Evolutionary conservation across 768 basidiomycete species (phyloP).

Genomic region (Agaricus blazei): DNA sequence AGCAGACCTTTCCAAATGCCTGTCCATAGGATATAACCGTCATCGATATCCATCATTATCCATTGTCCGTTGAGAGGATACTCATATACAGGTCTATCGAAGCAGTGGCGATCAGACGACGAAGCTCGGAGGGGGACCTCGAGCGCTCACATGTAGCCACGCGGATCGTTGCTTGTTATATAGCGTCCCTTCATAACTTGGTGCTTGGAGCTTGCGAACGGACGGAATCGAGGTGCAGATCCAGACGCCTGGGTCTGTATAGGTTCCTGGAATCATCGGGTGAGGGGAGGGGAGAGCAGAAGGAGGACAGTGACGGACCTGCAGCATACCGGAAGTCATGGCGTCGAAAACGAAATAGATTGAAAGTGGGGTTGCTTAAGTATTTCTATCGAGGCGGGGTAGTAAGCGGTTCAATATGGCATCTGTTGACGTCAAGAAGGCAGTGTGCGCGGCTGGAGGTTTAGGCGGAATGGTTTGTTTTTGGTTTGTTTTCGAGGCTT

Average conservation of each 20-base stretch:
- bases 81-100: slow-evolving; percentile 73
- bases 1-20: slow-evolving; percentile 87
- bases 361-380: slow-evolving; percentile 14
- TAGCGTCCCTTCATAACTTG: slow-evolving; percentile 84
- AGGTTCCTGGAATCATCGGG: slow-evolving; percentile 28
- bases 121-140: neutral
- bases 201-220: slow-evolving; percentile 71
- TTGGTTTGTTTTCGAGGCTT: slow-evolving; percentile 30
- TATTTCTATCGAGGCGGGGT: slow-evolving; percentile 16
- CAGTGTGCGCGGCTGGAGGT: slow-evolving; percentile 16
- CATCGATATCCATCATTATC: slow-evolving; percentile 96
- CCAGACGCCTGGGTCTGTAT: slow-evolving; percentile 35
- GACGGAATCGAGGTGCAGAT: slow-evolving; percentile 47
- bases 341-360: slow-evolving; percentile 17
- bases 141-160: slow-evolving; percentile 77
- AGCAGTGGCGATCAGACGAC: slow-evolving; percentile 16
- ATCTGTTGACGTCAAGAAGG: slow-evolving; percentile 21
- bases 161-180: slow-evolving; percentile 85
- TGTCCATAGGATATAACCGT: slow-evolving; percentile 89
- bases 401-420: slow-evolving; percentile 19
- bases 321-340: slow-evolving; percentile 42
- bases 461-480: slow-evolving; percentile 23
- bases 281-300: slow-evolving; percentile 5
- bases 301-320: slow-evolving; percentile 24
- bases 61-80: slow-evolving; percentile 87